These are phyloP conservation scores for Russula brevipes DNA, from an alignment of 768 basidiomycete species.

Conservation along the genomic window DNA sequence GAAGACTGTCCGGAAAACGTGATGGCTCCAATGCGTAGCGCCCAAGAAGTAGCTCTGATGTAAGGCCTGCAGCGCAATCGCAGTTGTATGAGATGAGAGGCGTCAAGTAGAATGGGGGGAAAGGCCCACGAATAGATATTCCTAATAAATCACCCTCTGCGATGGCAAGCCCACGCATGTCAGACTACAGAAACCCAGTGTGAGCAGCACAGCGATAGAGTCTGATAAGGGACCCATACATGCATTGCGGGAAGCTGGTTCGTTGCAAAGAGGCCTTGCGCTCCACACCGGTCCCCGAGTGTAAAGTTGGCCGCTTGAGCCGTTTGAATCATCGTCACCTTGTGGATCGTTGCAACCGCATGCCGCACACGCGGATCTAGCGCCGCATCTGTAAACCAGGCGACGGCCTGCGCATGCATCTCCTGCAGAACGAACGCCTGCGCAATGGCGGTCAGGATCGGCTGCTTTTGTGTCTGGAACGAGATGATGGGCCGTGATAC, in stretches of 20 bases:
- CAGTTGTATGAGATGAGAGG: not conserved
- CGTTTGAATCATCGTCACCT: constrained; percentile 43
- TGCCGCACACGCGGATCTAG: constrained; percentile 47
- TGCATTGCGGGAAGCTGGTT: constrained; percentile 55
- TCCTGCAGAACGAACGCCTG: constrained; percentile 47
- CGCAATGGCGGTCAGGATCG: constrained; percentile 49
- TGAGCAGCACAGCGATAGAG: constrained; percentile 32
- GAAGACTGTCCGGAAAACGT: constrained; percentile 41
- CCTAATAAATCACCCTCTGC: constrained; percentile 50
- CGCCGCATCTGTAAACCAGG: constrained; percentile 36
- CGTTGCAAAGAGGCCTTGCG: constrained; percentile 59
- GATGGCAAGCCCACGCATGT: constrained; percentile 36
- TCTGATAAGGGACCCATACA: constrained; percentile 32
- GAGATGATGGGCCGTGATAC: constrained; percentile 48
- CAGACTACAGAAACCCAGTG: constrained; percentile 14
- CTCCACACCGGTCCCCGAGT: constrained; percentile 61
- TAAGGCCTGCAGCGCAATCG: constrained; percentile 39
- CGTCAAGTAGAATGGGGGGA: constrained; percentile 13
- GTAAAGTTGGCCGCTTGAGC: constrained; percentile 37
- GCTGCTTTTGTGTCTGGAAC: constrained; percentile 63
- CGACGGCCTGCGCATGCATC: constrained; percentile 37
- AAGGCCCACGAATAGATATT: constrained; percentile 42
- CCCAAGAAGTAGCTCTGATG: constrained; percentile 51
- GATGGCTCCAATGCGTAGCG: constrained; percentile 49
- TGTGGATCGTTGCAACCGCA: constrained; percentile 51